Evolutionary conservation across 2,329 filamentous ascomycete species (phyloP).

Genomic region (Septoria petroselini): DNA sequence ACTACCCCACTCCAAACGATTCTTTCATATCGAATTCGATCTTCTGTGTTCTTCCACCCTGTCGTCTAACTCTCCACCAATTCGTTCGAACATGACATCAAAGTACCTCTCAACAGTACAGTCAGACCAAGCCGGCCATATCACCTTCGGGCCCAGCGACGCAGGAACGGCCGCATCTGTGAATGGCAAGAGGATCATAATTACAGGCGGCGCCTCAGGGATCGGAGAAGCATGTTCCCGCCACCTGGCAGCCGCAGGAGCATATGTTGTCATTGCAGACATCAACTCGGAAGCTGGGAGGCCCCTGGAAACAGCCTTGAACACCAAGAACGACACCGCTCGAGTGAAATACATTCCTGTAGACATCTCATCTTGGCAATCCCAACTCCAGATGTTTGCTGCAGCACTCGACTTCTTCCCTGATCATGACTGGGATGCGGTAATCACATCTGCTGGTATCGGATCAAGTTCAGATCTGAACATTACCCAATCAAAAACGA

Average conservation of each 20-base stretch:
- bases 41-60: too few relatives aligned
- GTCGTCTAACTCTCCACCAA: too few relatives aligned
- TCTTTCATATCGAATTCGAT: too few relatives aligned
- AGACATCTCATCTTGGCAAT: conserved; percentile 6
- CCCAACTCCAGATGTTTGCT: conserved; percentile 2
- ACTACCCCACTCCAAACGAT: too few relatives aligned
- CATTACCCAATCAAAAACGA: background rate
- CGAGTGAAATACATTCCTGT: conserved; percentile 10
- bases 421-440: conserved; percentile 28
- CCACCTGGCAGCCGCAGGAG: conserved; percentile 16
- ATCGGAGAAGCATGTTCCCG: conserved; percentile 7
- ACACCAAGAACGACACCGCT: too few relatives aligned
- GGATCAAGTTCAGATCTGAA: background rate
- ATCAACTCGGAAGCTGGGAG: background rate
- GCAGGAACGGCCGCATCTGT: too few relatives aligned
- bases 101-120: background rate
- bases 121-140: background rate
- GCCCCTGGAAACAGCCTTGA: too few relatives aligned
- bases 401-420: conserved; percentile 17
- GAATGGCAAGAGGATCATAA: background rate
- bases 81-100: too few relatives aligned
- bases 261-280: conserved; percentile 7
- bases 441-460: conserved; percentile 34
- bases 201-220: conserved; percentile 5
- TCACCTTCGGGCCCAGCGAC: conserved; percentile 41